Conservation (phyloP, 495 filamentous ascomycete genomes). For the Neurospora sp. region DNA sequence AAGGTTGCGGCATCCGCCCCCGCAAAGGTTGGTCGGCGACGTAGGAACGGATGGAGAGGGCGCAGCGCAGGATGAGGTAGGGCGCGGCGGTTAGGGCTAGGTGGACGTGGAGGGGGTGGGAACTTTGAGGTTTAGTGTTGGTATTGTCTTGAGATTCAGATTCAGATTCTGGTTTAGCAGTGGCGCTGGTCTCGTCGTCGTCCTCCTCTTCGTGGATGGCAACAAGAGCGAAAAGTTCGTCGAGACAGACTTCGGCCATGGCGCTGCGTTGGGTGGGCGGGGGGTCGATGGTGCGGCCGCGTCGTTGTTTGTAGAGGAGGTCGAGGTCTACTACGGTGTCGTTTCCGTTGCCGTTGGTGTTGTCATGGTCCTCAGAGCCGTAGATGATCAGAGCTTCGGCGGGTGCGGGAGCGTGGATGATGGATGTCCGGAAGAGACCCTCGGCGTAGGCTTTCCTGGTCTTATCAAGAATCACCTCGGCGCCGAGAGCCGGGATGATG, state of each 20-base stretch:
- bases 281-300: constrained; percentile 61
- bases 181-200: no score
- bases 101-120: constrained; percentile 31
- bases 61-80: constrained; percentile 73
- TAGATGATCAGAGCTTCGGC: constrained; percentile 48
- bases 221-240: constrained; percentile 70
- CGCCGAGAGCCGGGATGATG: constrained; percentile 65
- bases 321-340: constrained; percentile 44
- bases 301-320: constrained; percentile 52
- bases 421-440: constrained; percentile 70
- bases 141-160: no score
- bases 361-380: not conserved
- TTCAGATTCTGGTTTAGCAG: no score
- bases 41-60: constrained; percentile 68
- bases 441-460: constrained; percentile 61
- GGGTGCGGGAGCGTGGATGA: constrained; percentile 62
- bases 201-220: constrained; percentile 28
- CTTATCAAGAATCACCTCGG: constrained; percentile 49
- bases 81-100: constrained; percentile 72
- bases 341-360: not conserved
- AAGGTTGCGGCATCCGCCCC: constrained; percentile 85
- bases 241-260: constrained; percentile 72
- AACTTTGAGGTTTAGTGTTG: no score
- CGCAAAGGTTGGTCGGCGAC: constrained; percentile 87
- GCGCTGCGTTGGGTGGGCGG: constrained; percentile 50